Base-by-base conservation (phyloP, 2,329 filamentous ascomycete genomes). In the Cladosporium sphaerospermum region DNA sequence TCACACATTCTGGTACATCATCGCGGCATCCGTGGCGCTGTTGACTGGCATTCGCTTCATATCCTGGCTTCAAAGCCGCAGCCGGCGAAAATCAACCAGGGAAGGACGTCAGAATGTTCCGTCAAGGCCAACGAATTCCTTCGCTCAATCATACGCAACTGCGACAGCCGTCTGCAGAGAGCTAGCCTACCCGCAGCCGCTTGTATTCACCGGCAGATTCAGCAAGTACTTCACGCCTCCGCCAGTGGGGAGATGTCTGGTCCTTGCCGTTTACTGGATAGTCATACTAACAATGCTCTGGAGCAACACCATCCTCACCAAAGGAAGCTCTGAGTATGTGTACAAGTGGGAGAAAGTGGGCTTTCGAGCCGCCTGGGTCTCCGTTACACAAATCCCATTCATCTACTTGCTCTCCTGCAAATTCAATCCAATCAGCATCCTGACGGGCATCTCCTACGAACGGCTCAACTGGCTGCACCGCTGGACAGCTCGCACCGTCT, bases 281-380 rank as follows among this genome's bases (percentile, higher is more conserved):
- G 55, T 64, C 8, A 56, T 67, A 13, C 57, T 67, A 2, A 57
- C 52, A 14, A 58, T 65, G 23, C 60, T 67, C 5, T 67, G 65
- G 65, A 62, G 54, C 43, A 58, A 62, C 44, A 61, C 59, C 2
- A 65, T 67, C 32, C 49, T 67, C n/a, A 55, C 55, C 10, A 53
- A 53, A 11, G 54, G 54, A 32, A 61, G 63, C 42, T 52, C 57
- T 4, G 60, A 64, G 54, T 64, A 66, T 50, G 56, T 58, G 9
- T 67, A 66, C 53, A 64, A 63, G 34, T 67, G 63, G 62, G 83
- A 86, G 65, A 80, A 82, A 55, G 79, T 86, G 53, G 84, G 80
- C 5, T 86, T 81, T 64, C 80, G 84, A 53, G 84, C 83, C 58
- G 84, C 82, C 14, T 86, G 84, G 83, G 75, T 85, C 23, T 78